These are phyloP conservation scores for Fusarium duplospermum DNA, from an alignment of 2,329 filamentous ascomycete species.

Conservation along the genomic window DNA sequence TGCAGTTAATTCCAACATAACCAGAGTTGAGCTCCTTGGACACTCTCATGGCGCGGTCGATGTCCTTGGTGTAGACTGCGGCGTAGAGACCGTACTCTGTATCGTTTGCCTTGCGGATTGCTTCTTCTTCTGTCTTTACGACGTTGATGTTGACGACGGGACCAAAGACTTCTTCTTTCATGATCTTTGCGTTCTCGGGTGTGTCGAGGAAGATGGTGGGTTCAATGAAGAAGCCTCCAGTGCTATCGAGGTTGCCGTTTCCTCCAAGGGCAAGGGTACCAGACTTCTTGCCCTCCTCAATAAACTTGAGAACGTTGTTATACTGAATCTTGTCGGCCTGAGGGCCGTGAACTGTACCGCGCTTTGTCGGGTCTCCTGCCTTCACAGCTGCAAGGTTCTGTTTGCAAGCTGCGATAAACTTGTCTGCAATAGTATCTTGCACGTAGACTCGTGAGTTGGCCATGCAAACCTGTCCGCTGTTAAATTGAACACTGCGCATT, in stretches of 20 bases:
- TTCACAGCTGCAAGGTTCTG: slow-evolving; percentile 1
- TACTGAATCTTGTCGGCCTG: slow-evolving; percentile 33
- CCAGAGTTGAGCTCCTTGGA: slow-evolving; percentile 68
- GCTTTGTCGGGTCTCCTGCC: slow-evolving; percentile 3
- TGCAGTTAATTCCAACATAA: slow-evolving; percentile 68
- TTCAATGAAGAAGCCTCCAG: slow-evolving; percentile 27
- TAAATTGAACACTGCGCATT: slow-evolving; percentile 58
- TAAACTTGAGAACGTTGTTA: slow-evolving; percentile 16
- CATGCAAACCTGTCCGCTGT: slow-evolving; percentile 70
- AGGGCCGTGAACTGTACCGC: slow-evolving; percentile 22
- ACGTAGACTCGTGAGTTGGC: slow-evolving; percentile 70
- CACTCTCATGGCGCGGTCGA: slow-evolving; percentile 58
- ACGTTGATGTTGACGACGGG: slow-evolving; percentile 69
- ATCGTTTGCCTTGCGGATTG: slow-evolving; percentile 51
- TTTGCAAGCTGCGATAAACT: slow-evolving; percentile 19
- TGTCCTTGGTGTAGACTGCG: slow-evolving; percentile 67
- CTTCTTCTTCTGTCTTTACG: slow-evolving; percentile 51
- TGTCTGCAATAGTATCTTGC: slow-evolving; percentile 59
- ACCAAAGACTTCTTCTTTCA: slow-evolving; percentile 73
- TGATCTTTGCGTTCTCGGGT: slow-evolving; percentile 55
- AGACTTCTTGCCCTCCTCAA: slow-evolving; percentile 28
- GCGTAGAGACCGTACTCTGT: slow-evolving; percentile 67
- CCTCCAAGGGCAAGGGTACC: slow-evolving; percentile 20
- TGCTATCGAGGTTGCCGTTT: slow-evolving; percentile 7
- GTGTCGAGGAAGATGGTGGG: slow-evolving; percentile 38